Conservation (phyloP, 192 early-diverging fungal genomes). For the Rhizophagus sp. region DNA sequence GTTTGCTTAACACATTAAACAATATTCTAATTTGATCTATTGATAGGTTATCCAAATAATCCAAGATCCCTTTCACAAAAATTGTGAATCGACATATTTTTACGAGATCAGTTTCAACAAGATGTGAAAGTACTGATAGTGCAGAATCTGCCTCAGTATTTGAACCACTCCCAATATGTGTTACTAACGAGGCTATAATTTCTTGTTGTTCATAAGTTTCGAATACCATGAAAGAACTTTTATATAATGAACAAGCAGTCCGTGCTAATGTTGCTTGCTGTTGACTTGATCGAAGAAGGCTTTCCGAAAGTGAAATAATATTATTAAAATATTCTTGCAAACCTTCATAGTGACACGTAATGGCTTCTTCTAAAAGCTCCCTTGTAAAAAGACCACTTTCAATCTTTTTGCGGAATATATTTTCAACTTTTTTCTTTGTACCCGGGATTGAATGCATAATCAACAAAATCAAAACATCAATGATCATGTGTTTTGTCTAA, state of each 20-base stretch:
- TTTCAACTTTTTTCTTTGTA: constrained; percentile 56
- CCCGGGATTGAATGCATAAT: constrained; percentile 52
- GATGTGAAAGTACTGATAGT: constrained; percentile 51
- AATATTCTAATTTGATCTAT: constrained; percentile 65
- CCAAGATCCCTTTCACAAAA: constrained; percentile 72
- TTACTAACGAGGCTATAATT: constrained; percentile 72
- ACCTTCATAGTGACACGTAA: constrained; percentile 47
- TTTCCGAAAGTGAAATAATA: constrained; percentile 61
- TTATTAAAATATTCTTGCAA: constrained; percentile 44
- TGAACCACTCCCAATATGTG: constrained; percentile 75
- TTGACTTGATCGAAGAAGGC: constrained; percentile 56
- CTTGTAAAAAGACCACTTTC: constrained; percentile 42
- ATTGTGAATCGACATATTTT: constrained; percentile 60
- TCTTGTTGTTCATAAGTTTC: constrained; percentile 76
- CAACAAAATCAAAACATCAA: constrained; percentile 55
- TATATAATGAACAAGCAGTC: constrained; percentile 51
- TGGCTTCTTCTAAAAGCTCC: constrained; percentile 47
- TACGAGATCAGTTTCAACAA: constrained; percentile 50
- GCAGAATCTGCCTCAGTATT: constrained; percentile 65
- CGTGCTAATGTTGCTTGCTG: constrained; percentile 43
- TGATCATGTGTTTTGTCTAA: constrained; percentile 48
- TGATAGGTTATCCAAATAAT: constrained; percentile 69
- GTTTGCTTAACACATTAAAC: constrained; percentile 65
- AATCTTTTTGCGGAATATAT: constrained; percentile 54
- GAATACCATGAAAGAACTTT: constrained; percentile 53